phyloP scores from a whole-genome alignment of 2,329 filamentous ascomycete genomes.

The Fusarium abutilonis region DNA sequence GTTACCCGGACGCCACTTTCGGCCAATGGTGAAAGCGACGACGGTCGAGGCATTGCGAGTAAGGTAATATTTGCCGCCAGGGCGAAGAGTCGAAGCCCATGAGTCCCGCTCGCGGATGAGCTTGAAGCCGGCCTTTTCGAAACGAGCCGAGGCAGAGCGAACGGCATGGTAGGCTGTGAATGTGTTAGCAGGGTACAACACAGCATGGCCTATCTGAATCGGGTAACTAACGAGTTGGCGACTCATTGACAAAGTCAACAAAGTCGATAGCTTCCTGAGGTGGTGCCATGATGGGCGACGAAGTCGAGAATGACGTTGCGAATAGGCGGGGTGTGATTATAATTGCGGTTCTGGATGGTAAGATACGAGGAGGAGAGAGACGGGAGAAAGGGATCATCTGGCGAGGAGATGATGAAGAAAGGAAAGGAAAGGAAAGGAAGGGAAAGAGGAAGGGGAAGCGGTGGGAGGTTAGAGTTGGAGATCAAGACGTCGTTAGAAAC shows the following conservation, averaged over 20 bases:
- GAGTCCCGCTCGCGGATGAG: slow-evolving; percentile 90
- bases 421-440: slow-evolving; percentile 3
- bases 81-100: slow-evolving; percentile 81
- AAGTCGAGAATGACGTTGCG: slow-evolving; percentile 44
- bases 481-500: slow-evolving; percentile 15
- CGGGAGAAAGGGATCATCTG: slow-evolving; percentile 39
- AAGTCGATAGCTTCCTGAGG: slow-evolving; percentile 78
- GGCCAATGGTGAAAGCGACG: slow-evolving; percentile 89
- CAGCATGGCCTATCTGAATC: background rate
- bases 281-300: slow-evolving; percentile 59
- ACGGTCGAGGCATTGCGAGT: slow-evolving; percentile 94
- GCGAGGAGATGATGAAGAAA: slow-evolving; percentile 13
- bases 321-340: slow-evolving; percentile 10
- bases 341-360: slow-evolving; percentile 23
- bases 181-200: slow-evolving; percentile 30
- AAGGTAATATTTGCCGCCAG: slow-evolving; percentile 95
- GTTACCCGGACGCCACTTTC: slow-evolving; percentile 90
- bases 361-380: slow-evolving; percentile 26
- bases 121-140: slow-evolving; percentile 85
- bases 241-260: slow-evolving; percentile 91
- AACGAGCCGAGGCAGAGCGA: slow-evolving; percentile 76
- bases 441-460: slow-evolving; percentile 15
- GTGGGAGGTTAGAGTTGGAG: slow-evolving; percentile 23
- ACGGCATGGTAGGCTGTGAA: slow-evolving; percentile 90
- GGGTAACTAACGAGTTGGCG: slow-evolving; percentile 79